These are phyloP conservation scores for Cryptococcus sp. DNA, from an alignment of 1,284 basidiomycete species.

Conservation along the genomic window DNA sequence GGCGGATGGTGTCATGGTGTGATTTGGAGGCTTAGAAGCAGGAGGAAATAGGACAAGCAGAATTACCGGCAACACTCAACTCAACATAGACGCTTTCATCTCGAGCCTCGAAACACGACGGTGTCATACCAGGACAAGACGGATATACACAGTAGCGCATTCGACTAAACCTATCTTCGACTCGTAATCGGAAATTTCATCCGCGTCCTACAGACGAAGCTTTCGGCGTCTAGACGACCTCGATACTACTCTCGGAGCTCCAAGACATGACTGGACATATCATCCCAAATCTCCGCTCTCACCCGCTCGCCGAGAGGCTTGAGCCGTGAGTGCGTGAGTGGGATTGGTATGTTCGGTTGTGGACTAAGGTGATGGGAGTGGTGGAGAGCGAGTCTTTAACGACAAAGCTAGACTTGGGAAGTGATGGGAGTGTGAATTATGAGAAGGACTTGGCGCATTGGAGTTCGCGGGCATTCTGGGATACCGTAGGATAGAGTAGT, in stretches of 20 bases:
- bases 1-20: not conserved
- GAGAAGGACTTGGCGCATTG: too few relatives aligned
- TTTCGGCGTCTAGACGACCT: not conserved
- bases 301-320: constrained; percentile 44
- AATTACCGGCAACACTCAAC: too few relatives aligned
- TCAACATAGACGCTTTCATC: too few relatives aligned
- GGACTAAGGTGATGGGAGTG: too few relatives aligned
- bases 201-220: not conserved
- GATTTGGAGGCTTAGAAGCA: constrained; percentile 16
- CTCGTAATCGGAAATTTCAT: not conserved
- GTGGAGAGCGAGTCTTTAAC: too few relatives aligned
- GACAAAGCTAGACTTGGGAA: too few relatives aligned
- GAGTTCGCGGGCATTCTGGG: too few relatives aligned
- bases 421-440: too few relatives aligned
- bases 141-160: not conserved
- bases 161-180: not conserved
- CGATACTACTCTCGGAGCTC: not conserved
- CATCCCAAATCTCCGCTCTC: constrained; percentile 20
- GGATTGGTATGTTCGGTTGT: constrained; percentile 1
- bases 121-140: not conserved
- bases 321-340: constrained; percentile 35
- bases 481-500: too few relatives aligned
- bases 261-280: constrained; percentile 1
- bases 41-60: not conserved
- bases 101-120: too few relatives aligned